phyloP scores from a whole-genome alignment of 2,329 filamentous ascomycete genomes.

The Calonectria naviculata region DNA sequence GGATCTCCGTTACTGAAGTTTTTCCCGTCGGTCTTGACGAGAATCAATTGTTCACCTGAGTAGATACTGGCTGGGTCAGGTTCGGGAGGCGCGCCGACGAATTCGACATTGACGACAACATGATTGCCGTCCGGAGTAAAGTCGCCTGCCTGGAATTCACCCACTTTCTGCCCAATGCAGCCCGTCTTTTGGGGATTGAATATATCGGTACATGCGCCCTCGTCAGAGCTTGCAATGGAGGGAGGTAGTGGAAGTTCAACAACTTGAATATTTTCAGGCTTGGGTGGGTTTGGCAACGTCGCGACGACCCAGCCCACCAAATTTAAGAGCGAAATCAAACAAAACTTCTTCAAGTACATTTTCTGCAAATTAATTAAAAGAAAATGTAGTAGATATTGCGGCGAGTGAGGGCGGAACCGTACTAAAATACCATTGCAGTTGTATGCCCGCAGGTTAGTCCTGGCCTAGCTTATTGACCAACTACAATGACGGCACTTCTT shows the following conservation, averaged over 20 bases:
- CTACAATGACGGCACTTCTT: not conserved
- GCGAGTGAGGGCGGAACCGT: not conserved
- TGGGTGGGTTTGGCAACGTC: not conserved
- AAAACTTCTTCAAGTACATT: not conserved
- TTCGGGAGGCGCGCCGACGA: constrained; percentile 53
- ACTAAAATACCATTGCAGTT: not conserved
- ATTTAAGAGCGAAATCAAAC: not conserved
- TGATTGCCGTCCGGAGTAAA: constrained; percentile 58
- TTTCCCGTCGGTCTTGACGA: constrained; percentile 54
- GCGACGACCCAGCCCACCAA: not conserved
- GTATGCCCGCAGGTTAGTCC: no score
- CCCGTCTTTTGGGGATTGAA: not conserved
- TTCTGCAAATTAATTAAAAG: not conserved
- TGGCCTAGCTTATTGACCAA: no score
- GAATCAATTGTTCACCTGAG: constrained; percentile 52
- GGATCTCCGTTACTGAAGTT: constrained; percentile 55
- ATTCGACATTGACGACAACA: constrained; percentile 51
- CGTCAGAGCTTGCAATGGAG: not conserved
- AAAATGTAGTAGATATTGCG: not conserved
- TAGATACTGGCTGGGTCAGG: constrained; percentile 55
- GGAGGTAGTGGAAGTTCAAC: not conserved
- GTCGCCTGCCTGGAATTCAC: constrained; percentile 11
- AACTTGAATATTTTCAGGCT: not conserved
- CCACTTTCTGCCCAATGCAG: not conserved
- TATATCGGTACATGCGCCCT: not conserved